Conservation (phyloP, 2,329 filamentous ascomycete species). For the Claviceps africana region DNA sequence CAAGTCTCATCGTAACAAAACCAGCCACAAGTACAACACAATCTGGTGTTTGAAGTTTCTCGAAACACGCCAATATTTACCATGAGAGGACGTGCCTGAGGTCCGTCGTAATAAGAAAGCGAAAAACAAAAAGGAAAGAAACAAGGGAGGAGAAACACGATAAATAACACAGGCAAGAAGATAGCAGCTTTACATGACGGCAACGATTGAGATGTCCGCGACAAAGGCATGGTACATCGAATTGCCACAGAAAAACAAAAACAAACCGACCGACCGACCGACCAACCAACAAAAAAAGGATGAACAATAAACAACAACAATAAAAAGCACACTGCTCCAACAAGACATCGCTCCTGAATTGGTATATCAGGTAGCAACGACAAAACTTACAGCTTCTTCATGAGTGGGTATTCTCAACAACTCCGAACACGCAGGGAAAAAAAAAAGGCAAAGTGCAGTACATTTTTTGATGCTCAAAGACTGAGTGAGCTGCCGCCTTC, state of each 20-base stretch:
- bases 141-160: background rate
- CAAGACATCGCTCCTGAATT: background rate
- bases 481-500: constrained; percentile 2
- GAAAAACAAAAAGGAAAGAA: background rate
- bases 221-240: background rate
- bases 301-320: background rate
- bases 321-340: background rate
- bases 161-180: background rate
- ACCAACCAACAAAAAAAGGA: too few species aligned
- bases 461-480: background rate
- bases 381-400: background rate
- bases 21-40: background rate
- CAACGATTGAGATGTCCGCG: background rate
- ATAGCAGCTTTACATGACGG: background rate
- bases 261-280: too few species aligned
- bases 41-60: background rate
- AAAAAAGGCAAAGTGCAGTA: background rate
- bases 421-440: background rate
- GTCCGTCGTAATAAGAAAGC: background rate
- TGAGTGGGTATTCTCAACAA: constrained; percentile 1
- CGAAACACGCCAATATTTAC: background rate
- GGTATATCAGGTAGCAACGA: background rate
- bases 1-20: background rate
- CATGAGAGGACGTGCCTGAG: background rate
- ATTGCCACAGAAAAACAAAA: background rate